Conservation (phyloP, 441 rosid genomes). For the Syzygium syzygioides region DNA sequence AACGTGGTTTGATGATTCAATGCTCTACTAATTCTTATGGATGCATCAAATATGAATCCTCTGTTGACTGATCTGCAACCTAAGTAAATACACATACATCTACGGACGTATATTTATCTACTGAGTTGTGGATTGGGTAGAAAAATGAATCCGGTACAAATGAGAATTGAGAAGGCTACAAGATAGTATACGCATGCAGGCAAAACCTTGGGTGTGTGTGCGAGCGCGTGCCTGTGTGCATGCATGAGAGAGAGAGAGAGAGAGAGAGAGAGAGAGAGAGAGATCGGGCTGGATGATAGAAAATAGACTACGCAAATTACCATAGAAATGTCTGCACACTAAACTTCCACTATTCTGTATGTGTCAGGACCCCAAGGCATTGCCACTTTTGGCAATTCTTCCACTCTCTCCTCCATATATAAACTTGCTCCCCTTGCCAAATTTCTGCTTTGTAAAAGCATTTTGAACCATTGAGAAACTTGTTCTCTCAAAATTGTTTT, state of each 20-base stretch:
- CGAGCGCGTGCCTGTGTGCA: neutral
- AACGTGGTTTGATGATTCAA: neutral
- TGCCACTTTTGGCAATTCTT: conserved; percentile 61
- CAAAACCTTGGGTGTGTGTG: neutral
- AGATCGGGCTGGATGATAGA: neutral
- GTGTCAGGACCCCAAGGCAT: conserved; percentile 75
- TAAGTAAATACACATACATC: neutral
- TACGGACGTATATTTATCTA: neutral
- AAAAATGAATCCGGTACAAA: neutral
- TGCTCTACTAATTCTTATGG: neutral
- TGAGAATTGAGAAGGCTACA: neutral
- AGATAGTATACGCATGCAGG: neutral
- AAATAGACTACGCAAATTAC: neutral
- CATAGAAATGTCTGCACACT: neutral
- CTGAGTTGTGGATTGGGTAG: neutral
- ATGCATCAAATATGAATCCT: neutral
- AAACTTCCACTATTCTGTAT: conserved; percentile 86
- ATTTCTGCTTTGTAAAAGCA: conserved; percentile 66
- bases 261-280: neutral
- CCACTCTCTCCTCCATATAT: conserved; percentile 70
- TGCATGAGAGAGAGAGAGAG: neutral
- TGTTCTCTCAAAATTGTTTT: conserved; percentile 85
- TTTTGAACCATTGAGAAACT: conserved; percentile 76
- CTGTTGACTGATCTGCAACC: neutral
- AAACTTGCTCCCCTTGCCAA: conserved; percentile 42